Percentiles rank a stretch among this genome's conserved stretches.
Conservation (phyloP, 768 basidiomycete genomes). For the Boletus eberwhitei region DNA sequence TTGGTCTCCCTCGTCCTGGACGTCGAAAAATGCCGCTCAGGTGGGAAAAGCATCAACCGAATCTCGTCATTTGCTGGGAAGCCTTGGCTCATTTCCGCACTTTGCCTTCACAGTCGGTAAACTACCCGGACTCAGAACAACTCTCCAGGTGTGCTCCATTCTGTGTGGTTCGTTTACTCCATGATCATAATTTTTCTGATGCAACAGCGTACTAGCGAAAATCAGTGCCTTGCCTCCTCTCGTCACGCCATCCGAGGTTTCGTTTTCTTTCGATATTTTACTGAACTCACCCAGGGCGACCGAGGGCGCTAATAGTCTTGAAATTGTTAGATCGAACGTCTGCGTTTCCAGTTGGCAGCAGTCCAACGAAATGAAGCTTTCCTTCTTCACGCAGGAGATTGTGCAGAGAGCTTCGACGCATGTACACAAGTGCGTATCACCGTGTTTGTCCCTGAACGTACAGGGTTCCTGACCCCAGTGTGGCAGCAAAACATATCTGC, state of each 20-base stretch:
- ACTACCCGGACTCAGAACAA: constrained; percentile 62
- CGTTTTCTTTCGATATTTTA: constrained; percentile 23
- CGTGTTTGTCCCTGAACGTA: constrained; percentile 9
- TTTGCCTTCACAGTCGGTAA: constrained; percentile 50
- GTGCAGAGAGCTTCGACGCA: constrained; percentile 92
- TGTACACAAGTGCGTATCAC: constrained; percentile 68
- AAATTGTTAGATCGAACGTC: constrained; percentile 64
- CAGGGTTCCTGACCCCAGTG: constrained; percentile 1
- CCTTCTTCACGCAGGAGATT: constrained; percentile 95
- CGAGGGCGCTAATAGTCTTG: constrained; percentile 20
- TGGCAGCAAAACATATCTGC: constrained; percentile 78
- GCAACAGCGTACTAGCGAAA: constrained; percentile 74
- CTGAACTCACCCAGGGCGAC: constrained; percentile 15
- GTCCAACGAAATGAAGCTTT: constrained; percentile 90
- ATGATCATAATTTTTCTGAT: neutral
- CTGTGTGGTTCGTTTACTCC: neutral
- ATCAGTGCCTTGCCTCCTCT: constrained; percentile 80
- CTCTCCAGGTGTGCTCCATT: constrained; percentile 47
- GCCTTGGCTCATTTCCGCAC: neutral
- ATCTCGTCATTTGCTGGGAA: neutral
- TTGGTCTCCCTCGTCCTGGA: constrained; percentile 85
- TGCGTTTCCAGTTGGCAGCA: constrained; percentile 73
- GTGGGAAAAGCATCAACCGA: constrained; percentile 33
- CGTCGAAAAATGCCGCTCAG: constrained; percentile 71
- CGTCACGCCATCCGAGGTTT: constrained; percentile 89